Evolutionary conservation across 306 rosid species (phyloP).

Genomic region (Ziziphus jujuba): DNA sequence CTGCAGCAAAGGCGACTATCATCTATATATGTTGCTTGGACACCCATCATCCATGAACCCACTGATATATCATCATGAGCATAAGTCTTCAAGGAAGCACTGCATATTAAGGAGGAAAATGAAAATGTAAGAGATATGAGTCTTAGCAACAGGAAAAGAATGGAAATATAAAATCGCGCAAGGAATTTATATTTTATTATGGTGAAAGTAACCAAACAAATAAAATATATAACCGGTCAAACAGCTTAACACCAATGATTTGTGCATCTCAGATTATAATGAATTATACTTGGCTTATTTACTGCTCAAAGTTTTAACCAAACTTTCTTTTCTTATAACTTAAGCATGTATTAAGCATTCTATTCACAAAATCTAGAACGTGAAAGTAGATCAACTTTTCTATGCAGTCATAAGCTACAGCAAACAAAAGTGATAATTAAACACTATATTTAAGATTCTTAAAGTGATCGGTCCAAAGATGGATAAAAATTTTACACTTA

Average conservation of each 20-base stretch:
- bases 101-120: conserved; percentile 30
- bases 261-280: conserved; percentile 6
- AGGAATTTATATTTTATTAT: background rate
- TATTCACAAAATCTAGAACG: background rate
- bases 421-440: background rate
- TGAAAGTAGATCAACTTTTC: background rate
- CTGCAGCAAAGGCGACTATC: conserved; percentile 94
- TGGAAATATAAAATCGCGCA: background rate
- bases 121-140: conserved; percentile 9
- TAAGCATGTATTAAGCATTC: background rate
- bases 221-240: background rate
- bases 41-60: conserved; percentile 99
- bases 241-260: background rate
- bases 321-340: background rate
- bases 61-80: conserved; percentile 86
- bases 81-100: conserved; percentile 87
- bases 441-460: background rate
- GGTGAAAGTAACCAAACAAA: background rate
- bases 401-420: background rate
- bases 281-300: background rate
- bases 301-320: background rate
- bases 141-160: background rate
- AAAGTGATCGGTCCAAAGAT: background rate
- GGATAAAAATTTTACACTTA: background rate
- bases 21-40: conserved; percentile 84